These are phyloP conservation scores for Sporisorium scitamineum DNA, from an alignment of 1,284 basidiomycete species.

Conservation along the genomic window DNA sequence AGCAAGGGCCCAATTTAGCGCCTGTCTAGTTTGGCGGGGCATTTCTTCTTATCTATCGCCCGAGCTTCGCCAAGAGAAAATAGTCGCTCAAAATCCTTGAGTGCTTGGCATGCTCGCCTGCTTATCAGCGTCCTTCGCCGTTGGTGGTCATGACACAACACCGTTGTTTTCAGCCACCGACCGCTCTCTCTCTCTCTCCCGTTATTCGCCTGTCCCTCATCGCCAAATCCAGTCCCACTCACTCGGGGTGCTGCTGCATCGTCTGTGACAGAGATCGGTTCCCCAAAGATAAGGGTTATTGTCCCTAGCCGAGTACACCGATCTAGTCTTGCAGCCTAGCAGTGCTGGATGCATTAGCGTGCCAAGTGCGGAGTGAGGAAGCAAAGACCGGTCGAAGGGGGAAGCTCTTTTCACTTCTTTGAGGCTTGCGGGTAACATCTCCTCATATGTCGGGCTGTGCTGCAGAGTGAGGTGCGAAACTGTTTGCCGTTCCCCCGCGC, in stretches of 20 bases:
- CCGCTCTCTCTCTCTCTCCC: not conserved
- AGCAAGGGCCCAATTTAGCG: not conserved
- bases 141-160: not conserved
- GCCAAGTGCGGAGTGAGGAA: not conserved
- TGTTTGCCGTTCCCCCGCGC: not conserved
- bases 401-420: too few relatives aligned
- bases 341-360: not conserved
- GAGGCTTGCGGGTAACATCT: too few relatives aligned
- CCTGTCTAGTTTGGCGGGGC: constrained; percentile 7
- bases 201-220: not conserved
- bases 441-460: too few relatives aligned
- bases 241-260: not conserved
- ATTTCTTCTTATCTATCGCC: constrained; percentile 12
- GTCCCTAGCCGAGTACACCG: not conserved
- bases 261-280: not conserved
- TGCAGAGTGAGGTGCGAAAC: not conserved
- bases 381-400: not conserved
- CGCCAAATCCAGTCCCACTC: not conserved
- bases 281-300: constrained; percentile 2
- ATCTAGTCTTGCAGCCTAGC: constrained; percentile 6
- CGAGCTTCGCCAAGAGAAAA: not conserved
- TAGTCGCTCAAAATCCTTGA: not conserved
- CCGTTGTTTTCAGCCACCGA: not conserved
- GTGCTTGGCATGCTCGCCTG: constrained; percentile 7
- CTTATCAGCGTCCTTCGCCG: constrained; percentile 19